phyloP scores from a whole-genome alignment of 805 yeast genomes.

The Maudiozyma turicensis region DNA sequence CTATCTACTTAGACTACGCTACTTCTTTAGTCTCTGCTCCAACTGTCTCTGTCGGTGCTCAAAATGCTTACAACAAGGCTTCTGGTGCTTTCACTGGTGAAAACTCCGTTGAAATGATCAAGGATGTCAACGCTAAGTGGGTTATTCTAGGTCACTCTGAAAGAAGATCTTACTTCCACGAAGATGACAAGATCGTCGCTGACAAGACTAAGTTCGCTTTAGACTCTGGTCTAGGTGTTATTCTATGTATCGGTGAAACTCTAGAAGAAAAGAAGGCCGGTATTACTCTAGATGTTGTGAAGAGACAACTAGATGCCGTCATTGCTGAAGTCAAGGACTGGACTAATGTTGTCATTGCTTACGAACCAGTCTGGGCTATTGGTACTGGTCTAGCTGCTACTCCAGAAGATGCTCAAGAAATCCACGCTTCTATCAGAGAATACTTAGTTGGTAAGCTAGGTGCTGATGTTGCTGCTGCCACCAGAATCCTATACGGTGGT shows the following conservation, averaged over 20 bases:
- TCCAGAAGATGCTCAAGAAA: constrained; percentile 94
- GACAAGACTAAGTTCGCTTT: constrained; percentile 90
- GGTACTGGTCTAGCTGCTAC: constrained; percentile 99
- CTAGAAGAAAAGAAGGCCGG: constrained; percentile 89
- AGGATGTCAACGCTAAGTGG: constrained; percentile 91
- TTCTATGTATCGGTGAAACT: constrained; percentile 96
- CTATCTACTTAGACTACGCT: constrained; percentile 79
- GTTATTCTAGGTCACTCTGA: constrained; percentile 96
- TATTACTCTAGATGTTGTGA: constrained; percentile 74
- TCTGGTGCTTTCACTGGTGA: constrained; percentile 99
- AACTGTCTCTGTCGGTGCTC: constrained; percentile 78
- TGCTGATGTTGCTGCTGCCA: constrained; percentile 60
- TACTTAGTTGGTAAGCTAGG: constrained; percentile 74
- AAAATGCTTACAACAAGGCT: constrained; percentile 78
- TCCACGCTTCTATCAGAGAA: constrained; percentile 81
- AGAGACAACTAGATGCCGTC: constrained; percentile 86
- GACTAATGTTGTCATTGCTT: constrained; percentile 88
- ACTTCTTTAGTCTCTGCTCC: constrained; percentile 56
- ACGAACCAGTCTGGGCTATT: constrained; percentile 99
- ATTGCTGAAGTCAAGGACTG: constrained; percentile 76
- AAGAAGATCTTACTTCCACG: constrained; percentile 90
- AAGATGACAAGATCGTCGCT: constrained; percentile 84
- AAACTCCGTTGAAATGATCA: constrained; percentile 75
- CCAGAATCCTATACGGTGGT: constrained; percentile 96
- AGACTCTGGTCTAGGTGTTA: constrained; percentile 81